phyloP scores from a whole-genome alignment of 352 stramenopile genomes.

The Pythium aristosporum region DNA sequence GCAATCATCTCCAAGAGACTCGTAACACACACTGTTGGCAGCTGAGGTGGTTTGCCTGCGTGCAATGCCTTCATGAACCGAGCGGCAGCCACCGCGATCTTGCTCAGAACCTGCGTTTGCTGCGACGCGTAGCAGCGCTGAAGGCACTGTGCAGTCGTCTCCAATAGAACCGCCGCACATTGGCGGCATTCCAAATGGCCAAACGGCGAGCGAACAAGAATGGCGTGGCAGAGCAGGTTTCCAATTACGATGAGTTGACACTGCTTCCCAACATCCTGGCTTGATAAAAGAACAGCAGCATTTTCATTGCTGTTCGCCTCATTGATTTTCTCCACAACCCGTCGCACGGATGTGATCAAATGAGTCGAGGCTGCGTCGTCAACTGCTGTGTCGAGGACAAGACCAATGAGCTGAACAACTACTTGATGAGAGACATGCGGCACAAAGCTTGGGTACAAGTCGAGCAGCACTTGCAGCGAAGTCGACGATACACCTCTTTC shows the following conservation, averaged over 20 bases:
- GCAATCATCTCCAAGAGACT: conserved; percentile 1
- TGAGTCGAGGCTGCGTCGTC: neutral
- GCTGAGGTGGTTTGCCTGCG: neutral
- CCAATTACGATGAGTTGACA: neutral
- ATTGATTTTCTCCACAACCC: neutral
- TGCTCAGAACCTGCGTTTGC: neutral
- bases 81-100: neutral
- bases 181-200: neutral
- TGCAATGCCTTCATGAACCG: neutral
- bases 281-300: too few relatives aligned
- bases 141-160: neutral
- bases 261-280: neutral
- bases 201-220: neutral
- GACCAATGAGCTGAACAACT: neutral
- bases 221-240: neutral
- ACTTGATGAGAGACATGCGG: neutral
- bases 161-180: neutral
- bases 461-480: neutral
- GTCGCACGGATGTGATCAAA: neutral
- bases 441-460: neutral
- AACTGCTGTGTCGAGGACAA: neutral
- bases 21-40: neutral
- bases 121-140: neutral
- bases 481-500: neutral
- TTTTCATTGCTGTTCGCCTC: too few relatives aligned